Evolutionary conservation across 2,329 filamentous ascomycete species (phyloP).

Genomic region (Colletotrichum coccodes): DNA sequence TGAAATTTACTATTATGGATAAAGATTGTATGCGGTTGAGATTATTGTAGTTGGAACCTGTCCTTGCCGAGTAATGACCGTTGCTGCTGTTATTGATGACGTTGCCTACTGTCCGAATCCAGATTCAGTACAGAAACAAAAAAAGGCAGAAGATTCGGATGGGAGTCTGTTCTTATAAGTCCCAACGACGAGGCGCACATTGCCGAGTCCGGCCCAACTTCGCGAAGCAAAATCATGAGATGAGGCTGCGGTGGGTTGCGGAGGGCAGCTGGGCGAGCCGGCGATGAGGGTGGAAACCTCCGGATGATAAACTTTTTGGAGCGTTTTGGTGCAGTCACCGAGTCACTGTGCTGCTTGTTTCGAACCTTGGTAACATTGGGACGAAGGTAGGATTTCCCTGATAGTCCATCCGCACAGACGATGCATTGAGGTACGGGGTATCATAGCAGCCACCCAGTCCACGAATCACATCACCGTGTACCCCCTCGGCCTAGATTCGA

Average conservation of each 20-base stretch:
- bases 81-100: slow-evolving; percentile 19
- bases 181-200: background rate
- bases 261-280: background rate
- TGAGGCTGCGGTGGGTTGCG: background rate
- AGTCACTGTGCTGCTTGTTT: slow-evolving; percentile 25
- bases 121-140: slow-evolving; percentile 13
- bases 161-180: slow-evolving; percentile 20
- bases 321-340: slow-evolving; percentile 31
- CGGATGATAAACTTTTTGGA: slow-evolving; percentile 30
- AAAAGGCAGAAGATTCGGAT: background rate
- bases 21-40: slow-evolving; percentile 19
- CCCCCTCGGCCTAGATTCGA: background rate
- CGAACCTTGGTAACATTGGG: slow-evolving; percentile 25
- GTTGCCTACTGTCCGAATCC: slow-evolving; percentile 24
- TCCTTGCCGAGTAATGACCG: slow-evolving; percentile 24
- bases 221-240: background rate
- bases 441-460: slow-evolving; percentile 5
- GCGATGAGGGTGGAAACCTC: slow-evolving; percentile 11
- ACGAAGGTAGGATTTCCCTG: slow-evolving; percentile 30
- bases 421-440: slow-evolving; percentile 26
- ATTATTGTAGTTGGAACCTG: slow-evolving; percentile 5
- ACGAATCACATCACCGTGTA: background rate
- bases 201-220: background rate
- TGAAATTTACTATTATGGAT: background rate
- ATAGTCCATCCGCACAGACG: slow-evolving; percentile 25